phyloP scores from a whole-genome alignment of 1,284 basidiomycete genomes.

The Microbotryomycetes sp. region DNA sequence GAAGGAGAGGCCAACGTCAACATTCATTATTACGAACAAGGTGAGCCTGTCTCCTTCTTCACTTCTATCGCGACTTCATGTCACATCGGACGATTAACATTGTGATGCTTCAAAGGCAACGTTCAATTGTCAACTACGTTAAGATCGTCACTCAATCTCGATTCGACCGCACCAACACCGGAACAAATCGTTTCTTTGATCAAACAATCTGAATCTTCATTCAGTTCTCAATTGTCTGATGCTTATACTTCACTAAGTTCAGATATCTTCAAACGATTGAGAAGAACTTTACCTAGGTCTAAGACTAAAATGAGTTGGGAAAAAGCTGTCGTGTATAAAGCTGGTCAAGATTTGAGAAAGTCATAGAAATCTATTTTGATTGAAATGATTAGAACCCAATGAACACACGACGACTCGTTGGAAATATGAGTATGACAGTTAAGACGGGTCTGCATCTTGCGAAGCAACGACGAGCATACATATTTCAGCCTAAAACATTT shows the following conservation, averaged over 20 bases:
- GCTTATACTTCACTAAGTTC: constrained; percentile 80
- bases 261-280: constrained; percentile 80
- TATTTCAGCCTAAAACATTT: too few species aligned
- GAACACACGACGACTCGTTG: too few species aligned
- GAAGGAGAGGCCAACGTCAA: constrained; percentile 63
- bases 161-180: constrained; percentile 48
- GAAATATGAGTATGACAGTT: too few species aligned
- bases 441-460: too few species aligned
- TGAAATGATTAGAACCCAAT: too few species aligned
- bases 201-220: constrained; percentile 60
- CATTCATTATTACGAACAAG: constrained; percentile 94
- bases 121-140: constrained; percentile 80
- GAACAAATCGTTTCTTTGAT: constrained; percentile 75
- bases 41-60: constrained; percentile 47
- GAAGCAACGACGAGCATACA: too few species aligned
- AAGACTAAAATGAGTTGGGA: constrained; percentile 19
- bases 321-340: background rate
- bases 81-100: background rate
- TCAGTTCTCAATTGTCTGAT: constrained; percentile 69
- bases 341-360: background rate
- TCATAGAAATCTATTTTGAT: too few species aligned
- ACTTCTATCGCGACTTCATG: background rate
- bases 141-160: constrained; percentile 58
- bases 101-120: constrained; percentile 47
- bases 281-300: constrained; percentile 83